phyloP scores from a whole-genome alignment of 2,329 filamentous ascomycete species.

The Cercospora citrullina region DNA sequence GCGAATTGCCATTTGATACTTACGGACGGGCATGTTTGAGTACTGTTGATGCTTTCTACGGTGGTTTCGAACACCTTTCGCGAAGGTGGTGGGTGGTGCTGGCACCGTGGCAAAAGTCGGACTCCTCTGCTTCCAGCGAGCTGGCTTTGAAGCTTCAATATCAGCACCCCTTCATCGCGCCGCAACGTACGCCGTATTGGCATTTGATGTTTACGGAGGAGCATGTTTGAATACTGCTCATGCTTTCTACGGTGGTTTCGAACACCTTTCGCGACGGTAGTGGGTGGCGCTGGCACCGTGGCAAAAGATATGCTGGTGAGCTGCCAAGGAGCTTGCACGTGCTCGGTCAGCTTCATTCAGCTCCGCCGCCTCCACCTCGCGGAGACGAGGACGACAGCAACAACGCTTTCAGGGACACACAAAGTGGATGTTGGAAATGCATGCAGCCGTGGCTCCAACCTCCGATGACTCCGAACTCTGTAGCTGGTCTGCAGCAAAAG shows the following conservation, averaged over 20 bases:
- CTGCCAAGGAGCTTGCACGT: background rate
- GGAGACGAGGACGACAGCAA: background rate
- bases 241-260: background rate
- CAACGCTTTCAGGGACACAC: background rate
- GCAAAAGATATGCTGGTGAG: background rate
- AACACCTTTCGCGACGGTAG: background rate
- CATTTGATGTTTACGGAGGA: background rate
- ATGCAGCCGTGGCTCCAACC: slow-evolving; percentile 8
- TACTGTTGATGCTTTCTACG: background rate
- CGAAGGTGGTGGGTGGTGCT: background rate
- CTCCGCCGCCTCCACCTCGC: background rate
- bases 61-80: background rate
- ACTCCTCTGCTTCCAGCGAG: background rate
- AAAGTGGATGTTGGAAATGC: slow-evolving; percentile 17
- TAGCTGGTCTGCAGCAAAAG: slow-evolving; percentile 9
- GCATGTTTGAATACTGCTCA: background rate
- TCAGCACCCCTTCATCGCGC: background rate
- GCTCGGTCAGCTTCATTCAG: slow-evolving; percentile 1
- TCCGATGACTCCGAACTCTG: background rate
- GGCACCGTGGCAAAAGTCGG: background rate
- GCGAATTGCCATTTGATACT: background rate
- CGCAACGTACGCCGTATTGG: background rate
- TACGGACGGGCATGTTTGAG: background rate
- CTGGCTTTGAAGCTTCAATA: background rate
- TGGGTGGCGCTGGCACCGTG: background rate